Percentiles rank a stretch among this genome's conserved stretches.
Conservation (phyloP, 23 red algal genomes). For the Rhodosorus marinus region DNA sequence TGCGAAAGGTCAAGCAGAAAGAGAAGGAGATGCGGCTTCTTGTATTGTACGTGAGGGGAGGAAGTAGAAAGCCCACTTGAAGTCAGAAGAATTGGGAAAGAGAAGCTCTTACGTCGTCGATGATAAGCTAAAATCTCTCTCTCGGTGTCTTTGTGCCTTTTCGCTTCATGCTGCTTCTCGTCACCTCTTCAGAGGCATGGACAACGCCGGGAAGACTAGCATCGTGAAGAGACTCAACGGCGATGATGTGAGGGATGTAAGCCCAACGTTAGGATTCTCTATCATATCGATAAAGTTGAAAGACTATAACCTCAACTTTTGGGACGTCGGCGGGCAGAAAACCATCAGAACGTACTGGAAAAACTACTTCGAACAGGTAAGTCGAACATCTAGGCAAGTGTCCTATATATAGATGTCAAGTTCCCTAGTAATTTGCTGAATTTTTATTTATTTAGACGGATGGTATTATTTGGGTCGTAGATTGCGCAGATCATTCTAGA, state of each 20-base stretch:
- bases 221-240: constrained; percentile 48
- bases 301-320: constrained; percentile 34
- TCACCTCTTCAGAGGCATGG: no score
- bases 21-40: constrained; percentile 55
- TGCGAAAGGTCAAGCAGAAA: constrained; percentile 42
- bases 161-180: no score
- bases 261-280: constrained; percentile 81
- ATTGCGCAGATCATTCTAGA: constrained; percentile 46
- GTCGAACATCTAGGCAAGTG: no score
- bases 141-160: no score
- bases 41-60: no score
- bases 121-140: no score
- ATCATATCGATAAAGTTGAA: constrained; percentile 28
- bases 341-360: constrained; percentile 84
- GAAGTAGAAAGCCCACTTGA: no score
- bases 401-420: no score
- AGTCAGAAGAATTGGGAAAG: no score
- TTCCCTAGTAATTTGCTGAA: no score
- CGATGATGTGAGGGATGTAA: constrained; percentile 38
- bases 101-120: no score
- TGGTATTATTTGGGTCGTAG: constrained; percentile 87
- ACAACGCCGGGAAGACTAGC: constrained; percentile 89
- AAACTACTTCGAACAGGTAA: constrained; percentile 99
- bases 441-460: no score
- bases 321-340: constrained; percentile 95